Evolutionary conservation across 306 rosid genomes (phyloP).

Genomic region (Glycyrrhiza uralensis): DNA sequence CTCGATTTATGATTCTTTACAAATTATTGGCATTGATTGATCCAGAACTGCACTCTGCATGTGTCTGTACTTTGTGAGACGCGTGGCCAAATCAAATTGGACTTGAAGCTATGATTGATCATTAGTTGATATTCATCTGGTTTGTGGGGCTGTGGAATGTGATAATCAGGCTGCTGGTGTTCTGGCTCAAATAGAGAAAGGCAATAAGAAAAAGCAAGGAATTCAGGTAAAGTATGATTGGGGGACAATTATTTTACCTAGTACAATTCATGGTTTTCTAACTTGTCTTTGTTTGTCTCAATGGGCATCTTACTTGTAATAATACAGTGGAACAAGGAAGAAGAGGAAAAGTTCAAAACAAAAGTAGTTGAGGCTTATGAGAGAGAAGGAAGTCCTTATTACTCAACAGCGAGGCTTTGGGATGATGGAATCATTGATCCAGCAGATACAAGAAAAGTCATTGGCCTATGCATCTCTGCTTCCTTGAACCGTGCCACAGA

Average conservation of each 20-base stretch:
- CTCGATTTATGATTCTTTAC: conserved; percentile 1
- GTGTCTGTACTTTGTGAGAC: not conserved
- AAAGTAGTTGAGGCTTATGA: conserved; percentile 81
- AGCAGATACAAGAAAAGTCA: conserved; percentile 81
- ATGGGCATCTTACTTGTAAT: not conserved
- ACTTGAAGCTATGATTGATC: not conserved
- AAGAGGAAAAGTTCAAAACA: conserved; percentile 75
- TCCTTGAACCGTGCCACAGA: conserved; percentile 61
- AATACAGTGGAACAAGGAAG: conserved; percentile 81
- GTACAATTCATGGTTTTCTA: conserved; percentile 9
- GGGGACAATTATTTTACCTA: not conserved
- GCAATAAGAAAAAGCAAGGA: conserved; percentile 88
- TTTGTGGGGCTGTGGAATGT: conserved; percentile 4
- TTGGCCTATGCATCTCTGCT: conserved; percentile 79
- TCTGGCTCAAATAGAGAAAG: conserved; percentile 81
- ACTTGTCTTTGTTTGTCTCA: not conserved
- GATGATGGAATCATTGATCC: conserved; percentile 97
- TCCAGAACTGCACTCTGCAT: not conserved
- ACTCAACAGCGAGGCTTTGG: conserved; percentile 94
- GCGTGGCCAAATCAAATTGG: not conserved
- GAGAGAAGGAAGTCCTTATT: conserved; percentile 82
- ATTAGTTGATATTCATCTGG: conserved; percentile 6
- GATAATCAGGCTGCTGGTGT: conserved; percentile 87
- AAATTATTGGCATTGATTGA: not conserved
- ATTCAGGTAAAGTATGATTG: conserved; percentile 53